Evolutionary conservation across 805 yeast genomes (phyloP), one percentile per base, ranked within the genome.

Genomic region (Citeromyces matritensis): DNA sequence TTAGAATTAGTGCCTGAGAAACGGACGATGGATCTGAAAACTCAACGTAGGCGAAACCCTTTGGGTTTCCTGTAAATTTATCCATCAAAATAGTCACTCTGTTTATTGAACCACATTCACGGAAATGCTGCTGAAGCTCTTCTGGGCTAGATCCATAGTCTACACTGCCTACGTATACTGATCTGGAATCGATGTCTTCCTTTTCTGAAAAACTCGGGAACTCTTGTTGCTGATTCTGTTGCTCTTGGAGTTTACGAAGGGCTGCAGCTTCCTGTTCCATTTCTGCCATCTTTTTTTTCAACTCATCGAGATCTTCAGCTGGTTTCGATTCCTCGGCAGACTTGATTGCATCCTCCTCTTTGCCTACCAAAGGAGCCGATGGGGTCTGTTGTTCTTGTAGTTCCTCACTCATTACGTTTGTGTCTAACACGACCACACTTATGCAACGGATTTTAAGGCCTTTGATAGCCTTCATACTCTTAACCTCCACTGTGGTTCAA

Each of bases 1-100:
- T 73, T 38, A 77, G 57, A 10, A 65, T 58, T 27, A 82, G 59
- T 2, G 94, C 93, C 37, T 65, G 61, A 12, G 67, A 58, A 5
- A 81, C 85, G 9, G 65, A 60, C n/a, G 63, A 61, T 9, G 70
- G 65, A 44, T 69, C 79, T n/a, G 73, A 66, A 46, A 82, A 84
- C 49, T 84, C 95, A 38, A 84, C 65, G 50, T 82, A 84, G 2
- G 94, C 94, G 55, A 65, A 82, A 1, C 95, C 95, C 52, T 78
- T 78, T 28, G 95, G 91, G 39, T 69, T 76, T 5, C 94, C 93
- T 0, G 91, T 73, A 42, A 57, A 53, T 50, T 74, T 77, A 54
- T 83, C 81, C 35, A 69, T 60, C 49, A 78, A 55, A 30, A 84
- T 82, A 3, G 91, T 82, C 23, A 83, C 84, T 42, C 94, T 65